Percentiles rank a stretch among this genome's conserved stretches.
These are phyloP conservation scores for Daedalea quercina DNA, from an alignment of 768 basidiomycete species.

Conservation along the genomic window DNA sequence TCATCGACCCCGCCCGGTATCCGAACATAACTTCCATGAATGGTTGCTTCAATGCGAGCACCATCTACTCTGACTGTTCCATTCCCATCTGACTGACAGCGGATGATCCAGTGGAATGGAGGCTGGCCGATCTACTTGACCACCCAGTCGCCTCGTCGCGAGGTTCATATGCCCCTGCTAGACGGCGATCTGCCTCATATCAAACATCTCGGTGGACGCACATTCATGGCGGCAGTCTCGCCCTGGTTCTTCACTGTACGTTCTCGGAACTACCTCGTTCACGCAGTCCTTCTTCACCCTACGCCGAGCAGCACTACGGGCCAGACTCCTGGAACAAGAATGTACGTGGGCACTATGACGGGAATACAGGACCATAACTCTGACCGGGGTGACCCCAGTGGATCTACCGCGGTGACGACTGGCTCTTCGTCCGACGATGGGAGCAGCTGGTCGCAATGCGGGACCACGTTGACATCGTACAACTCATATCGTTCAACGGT, in stretches of 20 bases:
- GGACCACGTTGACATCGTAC: conserved; percentile 53
- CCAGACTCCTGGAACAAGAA: conserved; percentile 69
- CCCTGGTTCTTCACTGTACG: conserved; percentile 71
- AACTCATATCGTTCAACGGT: conserved; percentile 65
- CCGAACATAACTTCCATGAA: conserved; percentile 26
- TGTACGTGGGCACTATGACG: conserved; percentile 29
- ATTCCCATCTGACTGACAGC: neutral
- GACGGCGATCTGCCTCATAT: conserved; percentile 53
- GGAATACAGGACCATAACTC: neutral
- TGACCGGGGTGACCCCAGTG: conserved; percentile 31
- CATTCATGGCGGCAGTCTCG: conserved; percentile 52
- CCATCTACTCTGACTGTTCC: no score
- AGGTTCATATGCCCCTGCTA: conserved; percentile 15
- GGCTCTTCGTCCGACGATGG: conserved; percentile 64
- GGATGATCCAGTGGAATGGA: conserved; percentile 24
- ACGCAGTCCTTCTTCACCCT: neutral
- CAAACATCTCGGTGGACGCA: conserved; percentile 30
- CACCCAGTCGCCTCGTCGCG: conserved; percentile 19
- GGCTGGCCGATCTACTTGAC: conserved; percentile 38
- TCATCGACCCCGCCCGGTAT: conserved; percentile 28
- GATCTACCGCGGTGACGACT: conserved; percentile 63
- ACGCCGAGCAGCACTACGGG: conserved; percentile 46
- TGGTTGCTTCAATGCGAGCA: conserved; percentile 31
- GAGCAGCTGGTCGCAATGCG: conserved; percentile 51
- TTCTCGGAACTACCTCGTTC: no score